Evolutionary conservation across 2,329 filamentous ascomycete genomes (phyloP).

Genomic region (Aureobasidium pullulans): DNA sequence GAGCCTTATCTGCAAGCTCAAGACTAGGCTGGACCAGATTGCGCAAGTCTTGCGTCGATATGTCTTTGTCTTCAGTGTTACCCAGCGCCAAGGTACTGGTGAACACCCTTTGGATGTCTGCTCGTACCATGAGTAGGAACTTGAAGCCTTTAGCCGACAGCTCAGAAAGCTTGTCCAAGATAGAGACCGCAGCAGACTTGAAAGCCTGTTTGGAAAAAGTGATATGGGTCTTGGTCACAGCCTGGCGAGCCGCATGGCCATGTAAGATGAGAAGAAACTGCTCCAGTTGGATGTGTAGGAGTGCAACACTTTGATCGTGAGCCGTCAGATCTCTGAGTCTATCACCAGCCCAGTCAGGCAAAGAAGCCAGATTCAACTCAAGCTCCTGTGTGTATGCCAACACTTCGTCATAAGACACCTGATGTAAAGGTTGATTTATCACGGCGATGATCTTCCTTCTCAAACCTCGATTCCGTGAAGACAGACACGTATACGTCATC

Average conservation of each 20-base stretch:
- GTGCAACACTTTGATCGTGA: conserved; percentile 17
- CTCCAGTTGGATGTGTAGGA: conserved; percentile 24
- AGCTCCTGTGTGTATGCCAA: conserved; percentile 28
- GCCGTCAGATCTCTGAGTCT: neutral
- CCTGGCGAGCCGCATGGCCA: conserved; percentile 23
- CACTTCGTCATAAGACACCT: conserved; percentile 24
- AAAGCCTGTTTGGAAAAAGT: conserved; percentile 20
- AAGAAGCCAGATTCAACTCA: conserved; percentile 21
- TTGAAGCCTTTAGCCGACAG: neutral
- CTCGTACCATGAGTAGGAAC: neutral
- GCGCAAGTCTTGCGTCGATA: neutral
- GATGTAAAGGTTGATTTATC: conserved; percentile 27
- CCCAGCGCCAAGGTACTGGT: neutral
- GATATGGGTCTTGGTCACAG: conserved; percentile 20
- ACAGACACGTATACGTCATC: conserved; percentile 21
- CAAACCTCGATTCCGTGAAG: conserved; percentile 21
- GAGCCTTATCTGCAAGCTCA: conserved; percentile 1
- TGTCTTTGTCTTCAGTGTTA: neutral
- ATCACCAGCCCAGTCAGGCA: conserved; percentile 21
- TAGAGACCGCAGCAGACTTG: conserved; percentile 2
- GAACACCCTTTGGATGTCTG: neutral
- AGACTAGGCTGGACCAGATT: neutral
- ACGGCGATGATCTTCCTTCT: conserved; percentile 22
- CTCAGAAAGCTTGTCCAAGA: neutral
- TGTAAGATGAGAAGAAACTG: conserved; percentile 27